phyloP scores from a whole-genome alignment of 2,329 filamentous ascomycete species.

The Ceratocystis alfenasii region DNA sequence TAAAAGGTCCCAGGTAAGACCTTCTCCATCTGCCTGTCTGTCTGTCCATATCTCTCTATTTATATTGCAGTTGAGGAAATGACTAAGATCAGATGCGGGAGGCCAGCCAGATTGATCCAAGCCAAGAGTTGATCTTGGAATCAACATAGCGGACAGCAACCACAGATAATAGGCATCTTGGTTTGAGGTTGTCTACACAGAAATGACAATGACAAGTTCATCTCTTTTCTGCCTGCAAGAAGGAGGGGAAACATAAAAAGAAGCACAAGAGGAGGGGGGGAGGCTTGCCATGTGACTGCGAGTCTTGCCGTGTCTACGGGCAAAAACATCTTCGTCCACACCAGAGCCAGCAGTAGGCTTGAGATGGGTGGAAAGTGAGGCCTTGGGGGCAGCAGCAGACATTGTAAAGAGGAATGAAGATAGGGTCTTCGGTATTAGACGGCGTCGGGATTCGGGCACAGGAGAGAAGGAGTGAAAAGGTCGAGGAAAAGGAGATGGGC shows the following conservation, averaged over 20 bases:
- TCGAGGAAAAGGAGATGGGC: slow-evolving; percentile 6
- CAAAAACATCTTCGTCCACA: slow-evolving; percentile 31
- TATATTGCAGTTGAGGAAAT: too few species aligned
- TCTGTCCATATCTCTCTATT: too few species aligned
- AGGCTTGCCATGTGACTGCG: slow-evolving; percentile 71
- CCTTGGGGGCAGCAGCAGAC: slow-evolving; percentile 48
- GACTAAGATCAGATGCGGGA: too few species aligned
- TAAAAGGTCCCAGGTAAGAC: too few species aligned
- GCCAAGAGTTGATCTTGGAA: too few species aligned
- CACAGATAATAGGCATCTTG: too few species aligned
- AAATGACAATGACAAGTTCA: too few species aligned
- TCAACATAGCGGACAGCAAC: too few species aligned
- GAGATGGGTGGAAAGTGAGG: slow-evolving; percentile 72
- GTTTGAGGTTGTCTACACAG: too few species aligned
- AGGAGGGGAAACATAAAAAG: neutral
- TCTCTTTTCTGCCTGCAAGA: too few species aligned
- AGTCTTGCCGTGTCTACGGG: slow-evolving; percentile 69
- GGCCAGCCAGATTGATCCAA: too few species aligned
- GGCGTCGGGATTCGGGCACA: slow-evolving; percentile 20
- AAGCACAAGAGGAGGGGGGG: neutral
- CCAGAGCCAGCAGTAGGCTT: slow-evolving; percentile 42
- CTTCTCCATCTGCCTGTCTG: too few species aligned
- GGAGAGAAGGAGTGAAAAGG: slow-evolving; percentile 8
- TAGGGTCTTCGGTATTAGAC: slow-evolving; percentile 16
- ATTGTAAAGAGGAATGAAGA: slow-evolving; percentile 35